These are phyloP conservation scores for Xerocomus amazonicus DNA, from an alignment of 1,284 basidiomycete species.

Conservation along the genomic window DNA sequence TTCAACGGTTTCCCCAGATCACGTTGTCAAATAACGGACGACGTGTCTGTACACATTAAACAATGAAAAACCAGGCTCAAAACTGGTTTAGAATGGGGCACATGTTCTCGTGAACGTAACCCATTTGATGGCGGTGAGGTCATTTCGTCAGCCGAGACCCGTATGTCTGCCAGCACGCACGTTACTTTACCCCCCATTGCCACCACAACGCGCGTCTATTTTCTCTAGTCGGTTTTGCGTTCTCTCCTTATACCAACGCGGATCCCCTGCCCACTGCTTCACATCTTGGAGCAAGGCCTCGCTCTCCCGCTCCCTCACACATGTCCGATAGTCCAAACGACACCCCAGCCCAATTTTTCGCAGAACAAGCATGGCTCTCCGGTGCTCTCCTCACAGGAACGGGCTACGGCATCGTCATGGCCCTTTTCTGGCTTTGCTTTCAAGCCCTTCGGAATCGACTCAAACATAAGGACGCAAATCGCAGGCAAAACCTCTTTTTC, in stretches of 20 bases:
- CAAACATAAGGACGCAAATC: constrained; percentile 9
- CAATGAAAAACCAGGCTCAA: no score
- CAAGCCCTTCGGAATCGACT: constrained; percentile 19
- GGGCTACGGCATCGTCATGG: constrained; percentile 26
- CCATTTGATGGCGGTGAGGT: neutral
- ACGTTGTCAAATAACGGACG: no score
- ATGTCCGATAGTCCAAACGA: constrained; percentile 30
- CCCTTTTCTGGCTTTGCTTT: constrained; percentile 28
- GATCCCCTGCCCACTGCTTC: neutral
- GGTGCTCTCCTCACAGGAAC: constrained; percentile 26
- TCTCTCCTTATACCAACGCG: neutral
- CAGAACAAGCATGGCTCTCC: constrained; percentile 30
- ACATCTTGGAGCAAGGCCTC: constrained; percentile 6
- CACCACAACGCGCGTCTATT: neutral
- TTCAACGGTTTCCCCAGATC: no score
- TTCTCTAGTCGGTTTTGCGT: neutral
- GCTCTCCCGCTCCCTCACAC: constrained; percentile 2
- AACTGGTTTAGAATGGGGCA: no score
- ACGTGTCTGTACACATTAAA: no score
- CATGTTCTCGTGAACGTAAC: neutral
- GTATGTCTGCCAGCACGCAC: no score
- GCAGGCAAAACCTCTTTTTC: constrained; percentile 17
- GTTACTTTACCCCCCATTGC: neutral
- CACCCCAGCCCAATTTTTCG: constrained; percentile 17
- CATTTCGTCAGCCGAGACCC: neutral